Base-by-base conservation (phyloP, 192 early-diverging fungal species). In the Umbelopsis vinacea region DNA sequence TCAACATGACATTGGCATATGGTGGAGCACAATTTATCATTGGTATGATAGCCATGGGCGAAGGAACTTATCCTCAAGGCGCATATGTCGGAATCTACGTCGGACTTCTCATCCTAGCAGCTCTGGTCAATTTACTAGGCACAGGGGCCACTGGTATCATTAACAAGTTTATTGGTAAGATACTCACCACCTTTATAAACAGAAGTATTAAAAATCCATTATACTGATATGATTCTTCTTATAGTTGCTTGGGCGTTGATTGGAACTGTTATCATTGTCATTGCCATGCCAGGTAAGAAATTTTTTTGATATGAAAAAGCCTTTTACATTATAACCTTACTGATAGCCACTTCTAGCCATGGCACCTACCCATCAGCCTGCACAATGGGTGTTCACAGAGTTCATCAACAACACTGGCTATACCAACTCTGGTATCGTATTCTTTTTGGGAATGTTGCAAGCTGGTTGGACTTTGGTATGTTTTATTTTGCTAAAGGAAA, bases 401-500 rank as follows among this genome's bases (percentile, higher is more conserved):
- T 81, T 77, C 37, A 72, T 81, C 46, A 81, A 81, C 66, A 81
- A 81, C 52, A 81, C 80, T 55, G 80, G 80, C 23, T 81, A 76
- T 72, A 71, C 73, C 67, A 81, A 76, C 46, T 38, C 55, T 46
- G 76, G 76, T n/a, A 75, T 75, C 47, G 78, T 81, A n/a, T 76
- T 77, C 22, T 72, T 81, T 40, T 43, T 81, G 46, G 79, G 79
- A 71, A 76, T 81, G 35, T 54, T 81, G 11, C 79, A 81, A 38
- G 76, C 79, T 4, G 75, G 77, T 14, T 81, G 76, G 66, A 81
- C 79, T 26, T 72, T 81, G 76, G 76, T 76, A 76, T 14, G 57
- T 33, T 37, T 14, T n/a, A 2, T 66, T 15, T 57, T 6, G 23
- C 12, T 2, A 6, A 29, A n/a, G n/a, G 26, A 0, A 7, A 12